Evolutionary conservation across 495 filamentous ascomycete genomes (phyloP).

Genomic region (Sordaria brevicollis): DNA sequence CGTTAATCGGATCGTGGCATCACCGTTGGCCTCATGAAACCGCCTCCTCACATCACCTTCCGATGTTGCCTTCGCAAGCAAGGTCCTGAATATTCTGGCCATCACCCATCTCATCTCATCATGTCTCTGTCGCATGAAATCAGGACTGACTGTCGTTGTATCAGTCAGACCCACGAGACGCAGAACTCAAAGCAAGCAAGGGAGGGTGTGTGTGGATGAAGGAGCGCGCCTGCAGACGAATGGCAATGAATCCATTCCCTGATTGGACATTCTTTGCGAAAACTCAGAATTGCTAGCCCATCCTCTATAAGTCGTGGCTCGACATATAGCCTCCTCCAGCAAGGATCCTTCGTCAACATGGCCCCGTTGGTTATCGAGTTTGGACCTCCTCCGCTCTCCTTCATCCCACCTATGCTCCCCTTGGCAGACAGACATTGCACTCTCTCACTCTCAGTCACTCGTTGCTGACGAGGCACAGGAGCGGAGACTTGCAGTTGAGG

Average conservation of each 20-base stretch:
- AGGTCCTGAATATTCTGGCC: not conserved
- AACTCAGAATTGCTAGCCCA: not conserved
- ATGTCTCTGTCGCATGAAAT: not conserved
- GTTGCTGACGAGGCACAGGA: not conserved
- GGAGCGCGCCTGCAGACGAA: not conserved
- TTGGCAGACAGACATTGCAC: not conserved
- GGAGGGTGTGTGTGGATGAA: not conserved
- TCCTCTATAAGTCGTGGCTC: not conserved
- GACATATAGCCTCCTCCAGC: not conserved
- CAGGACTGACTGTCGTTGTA: not conserved
- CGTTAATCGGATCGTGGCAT: not conserved
- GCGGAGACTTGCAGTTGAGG: not conserved
- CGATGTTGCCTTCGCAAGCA: not conserved
- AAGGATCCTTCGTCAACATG: not conserved
- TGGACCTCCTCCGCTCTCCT: not conserved
- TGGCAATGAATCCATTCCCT: not conserved
- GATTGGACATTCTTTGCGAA: not conserved
- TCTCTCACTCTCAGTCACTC: no score
- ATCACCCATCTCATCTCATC: not conserved
- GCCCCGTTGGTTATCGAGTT: not conserved
- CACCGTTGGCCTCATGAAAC: not conserved
- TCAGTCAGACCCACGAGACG: not conserved
- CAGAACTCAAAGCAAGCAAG: not conserved
- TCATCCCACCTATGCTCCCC: not conserved
- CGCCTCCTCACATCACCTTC: not conserved